Percentiles rank a stretch among this genome's conserved stretches.
These are phyloP conservation scores for Sporobolomyces pararoseus DNA, from an alignment of 768 basidiomycete genomes.

Conservation along the genomic window DNA sequence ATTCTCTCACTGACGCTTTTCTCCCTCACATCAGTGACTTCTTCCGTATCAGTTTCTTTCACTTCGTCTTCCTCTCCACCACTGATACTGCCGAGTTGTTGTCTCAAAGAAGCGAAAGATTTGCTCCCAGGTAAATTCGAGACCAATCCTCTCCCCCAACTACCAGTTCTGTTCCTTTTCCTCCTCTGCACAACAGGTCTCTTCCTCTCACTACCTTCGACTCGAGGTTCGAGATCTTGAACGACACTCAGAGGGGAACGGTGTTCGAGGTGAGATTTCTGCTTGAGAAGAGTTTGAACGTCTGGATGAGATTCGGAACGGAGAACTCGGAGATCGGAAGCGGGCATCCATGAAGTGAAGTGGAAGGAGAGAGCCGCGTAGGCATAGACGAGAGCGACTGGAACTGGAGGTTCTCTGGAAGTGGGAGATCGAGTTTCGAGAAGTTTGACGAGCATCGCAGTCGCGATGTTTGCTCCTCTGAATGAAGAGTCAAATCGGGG, in stretches of 20 bases:
- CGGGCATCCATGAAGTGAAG: constrained; percentile 93
- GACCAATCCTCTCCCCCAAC: constrained; percentile 24
- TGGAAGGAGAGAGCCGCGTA: constrained; percentile 96
- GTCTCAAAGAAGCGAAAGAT: constrained; percentile 17
- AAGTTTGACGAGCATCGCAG: constrained; percentile 77
- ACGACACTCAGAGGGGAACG: constrained; percentile 89
- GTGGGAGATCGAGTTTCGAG: constrained; percentile 57
- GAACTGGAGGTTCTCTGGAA: constrained; percentile 57
- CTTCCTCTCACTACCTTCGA: constrained; percentile 10
- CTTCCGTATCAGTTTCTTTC: constrained; percentile 13
- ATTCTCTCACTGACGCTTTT: constrained; percentile 49
- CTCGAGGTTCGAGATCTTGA: constrained; percentile 54
- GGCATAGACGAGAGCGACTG: constrained; percentile 76
- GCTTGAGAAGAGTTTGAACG: constrained; percentile 68
- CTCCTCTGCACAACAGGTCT: constrained; percentile 31
- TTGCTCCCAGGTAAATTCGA: constrained; percentile 34
- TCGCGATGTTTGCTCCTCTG: constrained; percentile 83
- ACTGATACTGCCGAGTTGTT: constrained; percentile 53
- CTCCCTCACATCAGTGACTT: constrained; percentile 53
- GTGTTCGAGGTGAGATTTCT: constrained; percentile 83
- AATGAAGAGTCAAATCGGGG: not conserved
- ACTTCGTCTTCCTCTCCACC: constrained; percentile 51
- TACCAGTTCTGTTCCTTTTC: constrained; percentile 57
- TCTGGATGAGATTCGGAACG: constrained; percentile 82
- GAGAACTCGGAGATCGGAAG: constrained; percentile 65